These are phyloP conservation scores for Scleroderma bovista DNA, from an alignment of 768 basidiomycete genomes.

Conservation along the genomic window DNA sequence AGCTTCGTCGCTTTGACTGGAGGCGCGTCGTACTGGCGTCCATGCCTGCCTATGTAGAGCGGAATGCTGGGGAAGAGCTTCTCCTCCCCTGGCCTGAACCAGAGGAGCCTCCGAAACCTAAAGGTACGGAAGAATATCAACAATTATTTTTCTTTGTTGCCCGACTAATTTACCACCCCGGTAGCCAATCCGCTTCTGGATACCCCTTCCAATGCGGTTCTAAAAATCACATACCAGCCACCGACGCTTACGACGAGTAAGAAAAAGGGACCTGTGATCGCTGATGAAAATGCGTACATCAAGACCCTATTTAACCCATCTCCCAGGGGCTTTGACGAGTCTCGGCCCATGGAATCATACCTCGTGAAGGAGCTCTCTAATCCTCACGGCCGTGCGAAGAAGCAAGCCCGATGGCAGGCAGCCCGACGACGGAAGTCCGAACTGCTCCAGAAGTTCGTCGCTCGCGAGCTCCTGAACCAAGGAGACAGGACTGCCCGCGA, in stretches of 20 bases:
- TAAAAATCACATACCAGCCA: slow-evolving; percentile 65
- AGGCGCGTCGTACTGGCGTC: slow-evolving; percentile 65
- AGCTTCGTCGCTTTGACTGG: slow-evolving; percentile 61
- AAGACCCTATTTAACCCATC: slow-evolving; percentile 41
- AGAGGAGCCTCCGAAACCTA: slow-evolving; percentile 34
- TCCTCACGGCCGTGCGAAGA: slow-evolving; percentile 79
- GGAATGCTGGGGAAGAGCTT: slow-evolving; percentile 28
- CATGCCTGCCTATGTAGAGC: slow-evolving; percentile 46
- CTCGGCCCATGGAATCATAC: slow-evolving; percentile 59
- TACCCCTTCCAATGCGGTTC: slow-evolving; percentile 54
- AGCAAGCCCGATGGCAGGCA: slow-evolving; percentile 69
- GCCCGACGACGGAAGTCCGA: slow-evolving; percentile 42
- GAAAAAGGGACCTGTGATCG: slow-evolving; percentile 35
- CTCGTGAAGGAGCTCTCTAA: slow-evolving; percentile 70
- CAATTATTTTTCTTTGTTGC: background rate
- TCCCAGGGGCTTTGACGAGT: slow-evolving; percentile 41
- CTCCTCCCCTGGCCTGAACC: slow-evolving; percentile 68
- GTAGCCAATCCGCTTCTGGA: slow-evolving; percentile 48
- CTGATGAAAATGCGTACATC: slow-evolving; percentile 55
- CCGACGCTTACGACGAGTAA: slow-evolving; percentile 39
- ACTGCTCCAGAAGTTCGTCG: slow-evolving; percentile 49
- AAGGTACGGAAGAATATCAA: slow-evolving; percentile 12
- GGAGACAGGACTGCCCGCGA: slow-evolving; percentile 57
- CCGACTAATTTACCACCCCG: background rate
- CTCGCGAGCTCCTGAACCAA: slow-evolving; percentile 48